These are phyloP conservation scores for Cercospora zeae-maydis DNA, from an alignment of 2,329 filamentous ascomycete species.

Conservation along the genomic window DNA sequence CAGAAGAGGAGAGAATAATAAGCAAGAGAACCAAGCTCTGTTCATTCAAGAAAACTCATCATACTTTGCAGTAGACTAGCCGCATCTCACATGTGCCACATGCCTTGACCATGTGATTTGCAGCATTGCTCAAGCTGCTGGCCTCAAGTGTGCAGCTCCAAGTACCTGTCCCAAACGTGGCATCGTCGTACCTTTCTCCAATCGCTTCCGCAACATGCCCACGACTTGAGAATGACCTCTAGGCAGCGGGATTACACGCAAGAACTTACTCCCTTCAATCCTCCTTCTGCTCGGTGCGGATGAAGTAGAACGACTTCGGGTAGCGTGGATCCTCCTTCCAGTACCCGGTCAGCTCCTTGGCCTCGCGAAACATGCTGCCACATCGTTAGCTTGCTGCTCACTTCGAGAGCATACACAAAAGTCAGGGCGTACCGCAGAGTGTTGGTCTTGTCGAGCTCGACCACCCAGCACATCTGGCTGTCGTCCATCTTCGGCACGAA, in stretches of 20 bases:
- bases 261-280: not conserved
- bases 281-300: conserved; percentile 31
- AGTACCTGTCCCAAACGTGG: conserved; percentile 3
- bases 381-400: not conserved
- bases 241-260: not conserved
- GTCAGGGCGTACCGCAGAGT: conserved; percentile 32
- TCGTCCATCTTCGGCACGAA: conserved; percentile 35
- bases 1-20: not conserved
- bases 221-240: not conserved
- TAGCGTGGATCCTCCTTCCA: conserved; percentile 38
- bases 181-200: conserved; percentile 9
- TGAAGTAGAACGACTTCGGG: conserved; percentile 36
- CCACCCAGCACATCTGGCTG: conserved; percentile 38
- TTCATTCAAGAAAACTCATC: not conserved
- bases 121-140: not conserved
- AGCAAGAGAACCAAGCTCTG: not conserved
- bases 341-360: conserved; percentile 35
- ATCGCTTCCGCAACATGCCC: not conserved
- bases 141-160: not conserved
- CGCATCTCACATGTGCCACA: not conserved
- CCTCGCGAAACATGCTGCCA: conserved; percentile 32
- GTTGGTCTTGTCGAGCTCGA: conserved; percentile 32
- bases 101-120: not conserved
- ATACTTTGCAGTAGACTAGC: conserved; percentile 3
- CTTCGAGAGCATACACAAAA: not conserved